Evolutionary conservation across 2,329 filamentous ascomycete species (phyloP).

Genomic region (Trichoderma koningiopsis): DNA sequence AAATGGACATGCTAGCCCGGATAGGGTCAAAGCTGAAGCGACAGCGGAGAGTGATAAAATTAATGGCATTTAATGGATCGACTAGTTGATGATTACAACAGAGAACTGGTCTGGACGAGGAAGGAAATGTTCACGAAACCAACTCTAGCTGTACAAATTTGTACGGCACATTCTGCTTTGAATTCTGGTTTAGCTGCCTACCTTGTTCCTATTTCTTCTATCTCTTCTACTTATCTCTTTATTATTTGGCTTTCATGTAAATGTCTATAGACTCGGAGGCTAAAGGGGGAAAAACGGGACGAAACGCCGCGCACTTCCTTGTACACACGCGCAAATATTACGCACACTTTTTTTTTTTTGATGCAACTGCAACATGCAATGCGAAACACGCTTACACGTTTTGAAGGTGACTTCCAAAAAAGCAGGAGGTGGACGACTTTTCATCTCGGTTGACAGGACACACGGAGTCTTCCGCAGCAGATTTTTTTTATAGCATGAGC

Average conservation of each 20-base stretch:
- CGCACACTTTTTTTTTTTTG: constrained; percentile 4
- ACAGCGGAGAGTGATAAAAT: constrained; percentile 32
- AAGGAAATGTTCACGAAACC: neutral
- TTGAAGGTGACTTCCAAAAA: neutral
- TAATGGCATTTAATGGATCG: constrained; percentile 38
- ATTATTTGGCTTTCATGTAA: constrained; percentile 12
- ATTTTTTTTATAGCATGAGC: constrained; percentile 13
- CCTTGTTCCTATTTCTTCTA: neutral
- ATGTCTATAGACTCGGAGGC: constrained; percentile 23
- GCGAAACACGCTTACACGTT: constrained; percentile 5
- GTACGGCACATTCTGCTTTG: neutral
- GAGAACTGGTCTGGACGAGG: neutral
- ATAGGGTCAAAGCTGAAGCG: constrained; percentile 28
- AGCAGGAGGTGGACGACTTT: neutral
- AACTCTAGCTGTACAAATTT: constrained; percentile 18
- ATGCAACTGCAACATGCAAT: constrained; percentile 15
- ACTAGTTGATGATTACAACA: constrained; percentile 6
- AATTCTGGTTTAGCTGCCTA: neutral
- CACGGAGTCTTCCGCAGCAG: neutral
- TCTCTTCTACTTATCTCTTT: constrained; percentile 1
- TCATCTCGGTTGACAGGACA: constrained; percentile 9
- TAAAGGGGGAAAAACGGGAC: neutral
- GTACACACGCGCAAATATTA: constrained; percentile 22
- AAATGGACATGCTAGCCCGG: constrained; percentile 30
- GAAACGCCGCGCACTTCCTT: constrained; percentile 6